These are phyloP conservation scores for Aspergillus oerlinghausenensis DNA, from an alignment of 2,329 filamentous ascomycete genomes.

Conservation along the genomic window DNA sequence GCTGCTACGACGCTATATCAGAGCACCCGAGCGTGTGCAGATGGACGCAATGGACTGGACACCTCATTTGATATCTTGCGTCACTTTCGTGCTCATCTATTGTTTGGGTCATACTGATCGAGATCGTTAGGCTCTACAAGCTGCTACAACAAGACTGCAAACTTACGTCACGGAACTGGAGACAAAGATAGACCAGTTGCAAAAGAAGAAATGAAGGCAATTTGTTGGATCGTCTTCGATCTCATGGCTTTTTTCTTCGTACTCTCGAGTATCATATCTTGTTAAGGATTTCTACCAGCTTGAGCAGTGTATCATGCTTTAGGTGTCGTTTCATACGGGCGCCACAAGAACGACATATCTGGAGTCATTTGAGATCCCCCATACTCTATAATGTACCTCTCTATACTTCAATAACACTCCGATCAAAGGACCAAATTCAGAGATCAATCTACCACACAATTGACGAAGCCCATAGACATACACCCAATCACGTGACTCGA, in stretches of 20 bases:
- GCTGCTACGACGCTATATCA: background rate
- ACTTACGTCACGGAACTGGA: constrained; percentile 78
- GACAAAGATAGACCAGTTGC: constrained; percentile 65
- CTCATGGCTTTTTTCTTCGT: constrained; percentile 4
- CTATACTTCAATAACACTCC: background rate
- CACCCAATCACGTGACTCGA: background rate
- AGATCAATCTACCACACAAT: background rate
- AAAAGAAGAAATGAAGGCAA: constrained; percentile 59
- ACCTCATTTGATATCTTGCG: background rate
- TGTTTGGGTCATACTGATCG: background rate
- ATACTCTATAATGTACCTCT: background rate
- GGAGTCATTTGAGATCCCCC: background rate
- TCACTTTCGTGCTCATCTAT: background rate
- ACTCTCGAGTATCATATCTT: background rate
- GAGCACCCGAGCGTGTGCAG: background rate
- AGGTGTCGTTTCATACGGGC: background rate
- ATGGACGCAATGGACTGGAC: background rate
- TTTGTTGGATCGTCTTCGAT: background rate
- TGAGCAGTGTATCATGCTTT: background rate
- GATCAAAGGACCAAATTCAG: background rate
- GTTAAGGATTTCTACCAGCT: constrained; percentile 7
- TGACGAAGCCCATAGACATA: background rate
- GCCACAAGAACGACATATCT: background rate
- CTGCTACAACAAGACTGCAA: constrained; percentile 79
- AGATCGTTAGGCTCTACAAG: constrained; percentile 69